phyloP scores from a whole-genome alignment of 1,139 yeast genomes.

The Candida sojae region DNA sequence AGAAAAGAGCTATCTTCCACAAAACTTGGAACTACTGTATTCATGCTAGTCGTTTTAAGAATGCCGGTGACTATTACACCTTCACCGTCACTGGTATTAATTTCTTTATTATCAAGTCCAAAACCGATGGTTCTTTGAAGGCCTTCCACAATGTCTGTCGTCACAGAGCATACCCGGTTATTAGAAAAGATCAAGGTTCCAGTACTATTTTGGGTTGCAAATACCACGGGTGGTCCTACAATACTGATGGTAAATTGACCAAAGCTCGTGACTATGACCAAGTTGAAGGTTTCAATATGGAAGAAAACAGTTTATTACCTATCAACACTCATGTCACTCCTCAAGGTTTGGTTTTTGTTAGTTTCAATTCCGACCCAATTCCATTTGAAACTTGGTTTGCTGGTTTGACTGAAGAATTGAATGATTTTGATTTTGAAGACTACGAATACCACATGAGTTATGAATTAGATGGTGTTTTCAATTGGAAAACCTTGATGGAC shows the following conservation, averaged over 20 bases:
- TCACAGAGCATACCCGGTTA: slow-evolving; percentile 64
- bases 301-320: slow-evolving; percentile 55
- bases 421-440: slow-evolving; percentile 58
- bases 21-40: slow-evolving; percentile 58
- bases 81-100: slow-evolving; percentile 54
- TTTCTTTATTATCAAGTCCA: slow-evolving; percentile 57
- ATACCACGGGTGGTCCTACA: slow-evolving; percentile 69
- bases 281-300: slow-evolving; percentile 58
- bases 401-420: slow-evolving; percentile 52
- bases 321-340: slow-evolving; percentile 55
- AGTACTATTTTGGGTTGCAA: slow-evolving; percentile 58
- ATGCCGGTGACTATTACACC: slow-evolving; percentile 58
- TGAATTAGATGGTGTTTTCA: slow-evolving; percentile 61
- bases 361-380: slow-evolving; percentile 39
- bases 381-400: slow-evolving; percentile 54
- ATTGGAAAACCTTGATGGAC: slow-evolving; percentile 69
- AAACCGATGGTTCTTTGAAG: slow-evolving; percentile 48
- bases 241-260: slow-evolving; percentile 55
- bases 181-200: slow-evolving; percentile 59
- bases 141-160: slow-evolving; percentile 68
- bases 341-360: slow-evolving; percentile 59
- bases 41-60: slow-evolving; percentile 51
- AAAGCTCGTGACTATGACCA: slow-evolving; percentile 64
- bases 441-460: slow-evolving; percentile 68
- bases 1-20: slow-evolving; percentile 56